phyloP scores from a whole-genome alignment of 225 moss, liverwort and hornwort species.

The Takakia lepidozioides region DNA sequence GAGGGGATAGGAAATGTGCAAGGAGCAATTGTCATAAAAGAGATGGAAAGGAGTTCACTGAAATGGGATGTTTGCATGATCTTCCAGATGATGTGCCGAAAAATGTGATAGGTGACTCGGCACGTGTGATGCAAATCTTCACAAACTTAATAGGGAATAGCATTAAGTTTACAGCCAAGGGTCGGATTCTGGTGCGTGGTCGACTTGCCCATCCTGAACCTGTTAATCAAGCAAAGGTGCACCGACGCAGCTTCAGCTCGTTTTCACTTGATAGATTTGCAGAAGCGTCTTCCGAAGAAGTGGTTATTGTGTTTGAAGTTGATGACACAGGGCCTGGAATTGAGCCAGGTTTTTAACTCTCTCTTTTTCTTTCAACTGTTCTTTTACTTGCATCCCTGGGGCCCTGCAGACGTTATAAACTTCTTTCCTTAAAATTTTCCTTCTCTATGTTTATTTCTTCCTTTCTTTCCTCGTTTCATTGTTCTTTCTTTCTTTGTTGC shows the following conservation, averaged over 20 bases:
- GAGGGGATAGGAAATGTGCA: too few species aligned
- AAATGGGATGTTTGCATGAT: too few species aligned
- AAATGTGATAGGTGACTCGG: constrained; percentile 59
- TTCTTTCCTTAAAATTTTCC: too few species aligned
- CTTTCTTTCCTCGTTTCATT: too few species aligned
- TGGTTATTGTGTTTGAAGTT: constrained; percentile 49
- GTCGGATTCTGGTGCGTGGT: constrained; percentile 61
- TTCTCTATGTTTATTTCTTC: too few species aligned
- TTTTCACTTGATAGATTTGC: constrained; percentile 47
- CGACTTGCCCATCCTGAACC: constrained; percentile 40
- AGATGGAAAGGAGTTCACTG: too few species aligned
- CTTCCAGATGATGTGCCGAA: constrained; percentile 65
- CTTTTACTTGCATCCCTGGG: too few species aligned
- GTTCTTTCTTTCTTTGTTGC: too few species aligned
- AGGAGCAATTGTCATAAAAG: too few species aligned
- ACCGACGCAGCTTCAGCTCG: constrained; percentile 47
- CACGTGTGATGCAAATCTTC: constrained; percentile 72
- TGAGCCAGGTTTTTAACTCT: constrained; percentile 40
- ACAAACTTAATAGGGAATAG: constrained; percentile 80
- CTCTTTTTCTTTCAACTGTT: too few species aligned
- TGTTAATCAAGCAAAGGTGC: constrained; percentile 15
- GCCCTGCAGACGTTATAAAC: too few species aligned
- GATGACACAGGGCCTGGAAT: constrained; percentile 58
- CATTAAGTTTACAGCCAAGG: constrained; percentile 65
- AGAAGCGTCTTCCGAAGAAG: constrained; percentile 34